Evolutionary conservation across 139 green algal species (phyloP).

Genomic region (Yamagishiella unicocca): DNA sequence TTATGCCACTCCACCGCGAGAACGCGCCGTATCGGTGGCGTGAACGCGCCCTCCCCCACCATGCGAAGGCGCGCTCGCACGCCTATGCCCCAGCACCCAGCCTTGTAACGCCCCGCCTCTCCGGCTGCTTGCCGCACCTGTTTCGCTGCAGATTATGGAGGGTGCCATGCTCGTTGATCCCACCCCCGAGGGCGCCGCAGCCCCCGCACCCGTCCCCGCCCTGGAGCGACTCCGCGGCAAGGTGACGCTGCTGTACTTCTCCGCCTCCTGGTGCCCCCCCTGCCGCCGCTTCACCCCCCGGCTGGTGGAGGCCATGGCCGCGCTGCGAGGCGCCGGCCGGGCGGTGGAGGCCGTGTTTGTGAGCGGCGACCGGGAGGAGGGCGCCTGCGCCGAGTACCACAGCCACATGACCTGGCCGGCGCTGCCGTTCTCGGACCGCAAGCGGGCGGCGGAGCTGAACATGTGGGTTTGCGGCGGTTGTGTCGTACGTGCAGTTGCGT

Average conservation of each 20-base stretch:
- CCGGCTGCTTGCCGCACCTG: no score
- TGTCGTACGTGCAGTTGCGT: no score
- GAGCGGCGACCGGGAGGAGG: slow-evolving; percentile 20
- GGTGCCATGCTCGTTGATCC: slow-evolving; percentile 11
- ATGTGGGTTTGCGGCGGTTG: no score
- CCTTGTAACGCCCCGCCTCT: no score
- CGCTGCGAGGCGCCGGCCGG: slow-evolving; percentile 40
- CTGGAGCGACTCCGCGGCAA: slow-evolving; percentile 28
- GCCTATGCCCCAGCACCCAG: no score
- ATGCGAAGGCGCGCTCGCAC: no score
- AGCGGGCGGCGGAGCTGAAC: slow-evolving; percentile 2
- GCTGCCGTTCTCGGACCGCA: slow-evolving; percentile 3
- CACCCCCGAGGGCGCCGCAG: no score
- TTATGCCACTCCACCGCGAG: no score
- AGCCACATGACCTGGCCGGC: slow-evolving; percentile 48
- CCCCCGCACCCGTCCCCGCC: neutral
- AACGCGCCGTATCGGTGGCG: no score
- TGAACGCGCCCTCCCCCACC: no score
- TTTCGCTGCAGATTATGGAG: slow-evolving; percentile 29
- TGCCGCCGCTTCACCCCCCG: slow-evolving; percentile 50
- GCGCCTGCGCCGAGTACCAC: slow-evolving; percentile 15
- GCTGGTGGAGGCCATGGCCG: slow-evolving; percentile 29
- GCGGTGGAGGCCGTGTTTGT: slow-evolving; percentile 45
- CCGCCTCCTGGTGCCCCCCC: slow-evolving; percentile 43
- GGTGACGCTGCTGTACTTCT: slow-evolving; percentile 46